Evolutionary conservation across 257 asterid species (phyloP), one percentile per base, ranked within the genome.

Genomic region (Salvia miltiorrhiza): DNA sequence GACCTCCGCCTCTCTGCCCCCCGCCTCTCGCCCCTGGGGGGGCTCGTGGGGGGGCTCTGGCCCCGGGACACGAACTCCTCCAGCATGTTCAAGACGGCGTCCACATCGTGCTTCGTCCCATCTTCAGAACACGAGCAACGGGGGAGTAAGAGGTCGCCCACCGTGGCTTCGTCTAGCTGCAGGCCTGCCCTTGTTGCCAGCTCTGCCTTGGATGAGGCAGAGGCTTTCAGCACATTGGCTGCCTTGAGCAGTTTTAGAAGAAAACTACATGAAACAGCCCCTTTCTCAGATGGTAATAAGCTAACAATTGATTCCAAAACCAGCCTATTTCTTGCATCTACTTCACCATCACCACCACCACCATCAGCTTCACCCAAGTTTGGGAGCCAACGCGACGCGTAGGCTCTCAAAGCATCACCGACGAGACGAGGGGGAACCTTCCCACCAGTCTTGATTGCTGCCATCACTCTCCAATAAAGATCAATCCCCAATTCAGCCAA

Each of bases 381-480:
- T 6, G 90, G 87, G 20, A 93, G 80, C 96, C 96, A 93, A 50
- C 85, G 84, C 3, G 92, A 82, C 0, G 92, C 91, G 28, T 90
- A 93, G n/a, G 85, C 75, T 62, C 87, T 64, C 75, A 93, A 82
- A 0, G 96, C 95, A 21, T 93, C 96, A 9, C 96, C 99, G 0
- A 90, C 60, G 9, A 90, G 77, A 55, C 67, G 69, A 0, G 88
- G 62, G 2, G 90, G 86, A 4, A 90, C 87, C 70, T 70, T 90
- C 55, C 95, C 96, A 11, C 87, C 80, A 0, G 97, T 85, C 74
- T 89, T 86, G 19, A 91, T 76, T 5, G 89, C 95, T 62, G 83
- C 77, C 92, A 91, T 86, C 17, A 88, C 80, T 72, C 99, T 84
- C 96, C 96, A 91, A 37, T 93, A 93, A 50, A 90, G 88, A 73